A percentile compares a stretch with the other conserved stretches of the same genome.
These are phyloP conservation scores for Magnolia sinica DNA, from an alignment of 164 flowering plant genomes.

Conservation along the genomic window DNA sequence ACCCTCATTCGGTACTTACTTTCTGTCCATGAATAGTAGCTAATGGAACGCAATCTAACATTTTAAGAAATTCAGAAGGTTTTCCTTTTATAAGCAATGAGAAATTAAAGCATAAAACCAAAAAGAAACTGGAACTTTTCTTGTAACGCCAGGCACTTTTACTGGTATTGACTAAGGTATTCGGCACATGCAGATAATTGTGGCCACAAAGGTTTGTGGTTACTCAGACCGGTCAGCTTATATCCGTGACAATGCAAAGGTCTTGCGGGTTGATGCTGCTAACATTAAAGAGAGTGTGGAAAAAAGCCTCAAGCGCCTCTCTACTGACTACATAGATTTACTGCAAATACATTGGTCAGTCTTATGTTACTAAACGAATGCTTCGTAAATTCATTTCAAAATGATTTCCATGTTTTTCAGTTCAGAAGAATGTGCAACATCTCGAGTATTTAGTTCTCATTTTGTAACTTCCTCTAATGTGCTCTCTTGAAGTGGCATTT, in stretches of 20 bases:
- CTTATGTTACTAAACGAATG: neutral
- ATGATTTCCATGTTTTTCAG: neutral
- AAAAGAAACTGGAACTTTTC: neutral
- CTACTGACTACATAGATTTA: conserved; percentile 89
- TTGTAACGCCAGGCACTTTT: neutral
- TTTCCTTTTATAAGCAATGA: neutral
- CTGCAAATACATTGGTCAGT: conserved; percentile 94
- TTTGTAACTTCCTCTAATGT: neutral
- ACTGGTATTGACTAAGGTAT: neutral
- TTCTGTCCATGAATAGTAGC: neutral
- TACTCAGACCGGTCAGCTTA: conserved; percentile 70
- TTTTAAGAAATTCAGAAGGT: neutral
- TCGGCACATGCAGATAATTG: conserved; percentile 49
- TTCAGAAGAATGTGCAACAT: neutral
- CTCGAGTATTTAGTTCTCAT: neutral
- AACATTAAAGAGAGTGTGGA: conserved; percentile 94
- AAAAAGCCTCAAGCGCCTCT: conserved; percentile 85
- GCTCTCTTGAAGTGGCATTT: neutral
- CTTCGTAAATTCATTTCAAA: neutral
- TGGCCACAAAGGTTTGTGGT: conserved; percentile 92
- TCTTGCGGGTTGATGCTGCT: conserved; percentile 86
- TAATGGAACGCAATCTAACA: neutral
- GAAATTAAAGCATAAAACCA: neutral
- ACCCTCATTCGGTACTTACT: no score
- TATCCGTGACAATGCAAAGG: conserved; percentile 64